Conservation (phyloP, 768 basidiomycete genomes). For the Lactarius hengduanensis region DNA sequence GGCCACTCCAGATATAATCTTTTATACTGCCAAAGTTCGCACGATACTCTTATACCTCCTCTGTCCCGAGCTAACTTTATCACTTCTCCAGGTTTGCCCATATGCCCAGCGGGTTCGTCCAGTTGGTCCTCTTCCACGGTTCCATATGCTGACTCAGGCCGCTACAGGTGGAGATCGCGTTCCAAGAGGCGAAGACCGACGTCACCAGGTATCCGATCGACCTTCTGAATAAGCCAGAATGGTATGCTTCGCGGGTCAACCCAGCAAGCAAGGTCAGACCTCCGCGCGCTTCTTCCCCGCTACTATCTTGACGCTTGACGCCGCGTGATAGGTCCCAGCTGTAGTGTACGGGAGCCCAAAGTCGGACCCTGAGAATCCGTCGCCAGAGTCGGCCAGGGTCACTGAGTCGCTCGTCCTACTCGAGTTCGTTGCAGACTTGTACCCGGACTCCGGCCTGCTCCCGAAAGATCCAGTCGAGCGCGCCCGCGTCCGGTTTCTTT, state of each 20-base stretch:
- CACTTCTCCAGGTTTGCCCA: constrained; percentile 46
- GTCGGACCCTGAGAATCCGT: constrained; percentile 49
- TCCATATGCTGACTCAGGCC: neutral
- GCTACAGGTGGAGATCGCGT: constrained; percentile 53
- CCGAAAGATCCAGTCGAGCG: constrained; percentile 53
- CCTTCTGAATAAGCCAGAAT: constrained; percentile 59
- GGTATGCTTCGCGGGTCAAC: constrained; percentile 63
- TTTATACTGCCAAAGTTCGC: constrained; percentile 38
- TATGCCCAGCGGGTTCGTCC: constrained; percentile 50
- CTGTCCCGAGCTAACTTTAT: neutral
- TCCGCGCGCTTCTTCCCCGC: neutral
- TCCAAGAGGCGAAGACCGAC: constrained; percentile 50
- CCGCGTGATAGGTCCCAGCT: constrained; percentile 47
- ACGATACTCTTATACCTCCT: neutral
- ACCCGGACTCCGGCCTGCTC: constrained; percentile 44
- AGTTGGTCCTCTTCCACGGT: too few relatives aligned
- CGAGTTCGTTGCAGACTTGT: constrained; percentile 61
- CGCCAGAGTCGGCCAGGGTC: constrained; percentile 54
- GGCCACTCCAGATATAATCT: constrained; percentile 35
- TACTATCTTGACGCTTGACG: neutral
- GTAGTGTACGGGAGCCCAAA: constrained; percentile 59
- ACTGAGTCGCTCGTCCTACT: constrained; percentile 60
- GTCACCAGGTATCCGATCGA: constrained; percentile 55
- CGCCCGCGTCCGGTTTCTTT: constrained; percentile 58
- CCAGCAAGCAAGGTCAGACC: constrained; percentile 56